Base-by-base conservation (phyloP, 2,329 filamentous ascomycete species). In the Tolypocladium capitatum region DNA sequence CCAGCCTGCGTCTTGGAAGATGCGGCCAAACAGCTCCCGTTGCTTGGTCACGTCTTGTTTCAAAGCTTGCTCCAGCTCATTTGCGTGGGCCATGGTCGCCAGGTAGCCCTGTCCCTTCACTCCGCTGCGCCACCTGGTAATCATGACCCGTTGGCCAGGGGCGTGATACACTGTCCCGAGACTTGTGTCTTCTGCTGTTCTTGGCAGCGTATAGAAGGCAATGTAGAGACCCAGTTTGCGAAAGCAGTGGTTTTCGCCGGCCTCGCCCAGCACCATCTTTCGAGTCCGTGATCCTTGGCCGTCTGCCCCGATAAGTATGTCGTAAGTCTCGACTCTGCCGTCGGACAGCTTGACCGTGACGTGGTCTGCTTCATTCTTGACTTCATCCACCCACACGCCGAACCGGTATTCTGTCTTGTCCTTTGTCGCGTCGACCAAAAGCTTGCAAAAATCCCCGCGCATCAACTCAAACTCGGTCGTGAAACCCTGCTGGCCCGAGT, bases 401-500 rank as follows among this genome's bases (percentile, higher is more conserved):
- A 30, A 30, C 10, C 28, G 16, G 30, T 63, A 67, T 35, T 51
- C 54, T 0, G 58, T 50, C 1, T 54, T 52, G 11, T 58, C 53
- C 18, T 55, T 56, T 0, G 55, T 56, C 1, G 59, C 53, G 30
- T 63, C 62, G 28, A 72, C 66, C 0, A 79, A 48, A 2, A 78
- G 53, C 1, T 54, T 56, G 13, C 67, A 70, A 30, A 80, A 52
- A 46, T 77, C 72, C 0, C 72, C 74, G 9, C 76, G 63, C 66
- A 79, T 70, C 43, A 80, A 77, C 58, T 79, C 76, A 34, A 68
- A 71, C 21, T 79, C 74, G 0, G 63, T 66, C 0, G 71, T 72
- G 24, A 75, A 63, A 20, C 56, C 61, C 42, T 68, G 50, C 2
- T 10, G 4, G 32, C 45, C 43, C 43, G 49, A 20, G 13, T 46